These are phyloP conservation scores for Termitomyces sp. DNA, from an alignment of 768 basidiomycete genomes.

Conservation along the genomic window DNA sequence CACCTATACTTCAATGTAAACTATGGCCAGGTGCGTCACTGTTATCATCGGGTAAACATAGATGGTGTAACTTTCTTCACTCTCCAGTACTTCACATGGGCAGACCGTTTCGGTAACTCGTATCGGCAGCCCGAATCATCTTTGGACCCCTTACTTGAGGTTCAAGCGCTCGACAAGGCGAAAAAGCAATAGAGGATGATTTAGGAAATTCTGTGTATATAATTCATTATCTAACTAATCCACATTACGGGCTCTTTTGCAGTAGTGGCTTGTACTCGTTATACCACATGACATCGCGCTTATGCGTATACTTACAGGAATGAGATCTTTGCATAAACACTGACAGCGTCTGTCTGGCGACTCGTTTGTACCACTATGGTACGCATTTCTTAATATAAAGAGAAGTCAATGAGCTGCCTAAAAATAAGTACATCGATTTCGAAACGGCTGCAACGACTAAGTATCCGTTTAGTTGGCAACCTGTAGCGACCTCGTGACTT, in stretches of 20 bases:
- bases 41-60: background rate
- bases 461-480: too few relatives aligned
- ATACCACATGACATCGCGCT: background rate
- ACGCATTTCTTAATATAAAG: too few relatives aligned
- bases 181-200: slow-evolving; percentile 18
- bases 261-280: slow-evolving; percentile 7
- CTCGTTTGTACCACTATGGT: background rate
- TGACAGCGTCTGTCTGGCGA: background rate
- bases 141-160: slow-evolving; percentile 82
- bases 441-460: too few relatives aligned
- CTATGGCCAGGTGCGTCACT: slow-evolving; percentile 71
- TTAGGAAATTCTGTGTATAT: background rate
- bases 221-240: slow-evolving; percentile 9
- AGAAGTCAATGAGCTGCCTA: too few relatives aligned
- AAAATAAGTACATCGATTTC: too few relatives aligned
- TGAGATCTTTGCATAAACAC: background rate
- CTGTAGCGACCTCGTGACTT: too few relatives aligned
- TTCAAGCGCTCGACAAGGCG: slow-evolving; percentile 27
- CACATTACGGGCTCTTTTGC: slow-evolving; percentile 1
- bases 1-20: slow-evolving; percentile 97
- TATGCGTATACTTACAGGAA: slow-evolving; percentile 1
- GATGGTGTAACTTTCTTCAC: slow-evolving; percentile 1
- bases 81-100: slow-evolving; percentile 91
- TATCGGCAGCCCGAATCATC: slow-evolving; percentile 84
- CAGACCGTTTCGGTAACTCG: slow-evolving; percentile 76